Conservation (phyloP, 23 red algal species). For the Agarophyton chilense region DNA sequence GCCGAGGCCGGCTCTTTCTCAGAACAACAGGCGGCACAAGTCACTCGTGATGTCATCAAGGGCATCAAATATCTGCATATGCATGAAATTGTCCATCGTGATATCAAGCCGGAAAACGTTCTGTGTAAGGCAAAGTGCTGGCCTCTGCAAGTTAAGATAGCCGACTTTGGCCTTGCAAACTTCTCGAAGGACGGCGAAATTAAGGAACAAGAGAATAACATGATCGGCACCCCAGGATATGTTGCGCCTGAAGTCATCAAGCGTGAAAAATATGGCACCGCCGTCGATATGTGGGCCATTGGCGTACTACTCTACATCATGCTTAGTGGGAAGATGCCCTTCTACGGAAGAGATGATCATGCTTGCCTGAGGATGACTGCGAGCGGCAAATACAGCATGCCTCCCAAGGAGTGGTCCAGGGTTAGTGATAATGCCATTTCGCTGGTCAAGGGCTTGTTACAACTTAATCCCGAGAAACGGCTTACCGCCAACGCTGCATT, state of each 20-base stretch:
- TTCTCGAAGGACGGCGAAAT: constrained; percentile 71
- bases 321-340: constrained; percentile 98
- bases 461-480: constrained; percentile 84
- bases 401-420: constrained; percentile 73
- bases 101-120: constrained; percentile 95
- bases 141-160: constrained; percentile 92
- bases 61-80: constrained; percentile 85
- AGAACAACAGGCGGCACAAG: constrained; percentile 76
- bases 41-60: constrained; percentile 78
- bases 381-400: constrained; percentile 78
- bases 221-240: constrained; percentile 96
- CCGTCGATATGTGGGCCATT: constrained; percentile 95
- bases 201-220: constrained; percentile 14
- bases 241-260: constrained; percentile 96
- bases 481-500: constrained; percentile 88
- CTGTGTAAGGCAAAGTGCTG: constrained; percentile 68
- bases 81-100: constrained; percentile 83
- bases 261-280: constrained; percentile 70
- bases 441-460: constrained; percentile 80
- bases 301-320: constrained; percentile 98
- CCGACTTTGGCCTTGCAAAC: constrained; percentile 98
- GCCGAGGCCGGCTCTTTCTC: constrained; percentile 78
- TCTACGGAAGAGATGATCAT: constrained; percentile 89
- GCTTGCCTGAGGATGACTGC: constrained; percentile 87
- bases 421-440: constrained; percentile 85